phyloP scores from a whole-genome alignment of 2,329 filamentous ascomycete species.

The Trichoderma hamatum region DNA sequence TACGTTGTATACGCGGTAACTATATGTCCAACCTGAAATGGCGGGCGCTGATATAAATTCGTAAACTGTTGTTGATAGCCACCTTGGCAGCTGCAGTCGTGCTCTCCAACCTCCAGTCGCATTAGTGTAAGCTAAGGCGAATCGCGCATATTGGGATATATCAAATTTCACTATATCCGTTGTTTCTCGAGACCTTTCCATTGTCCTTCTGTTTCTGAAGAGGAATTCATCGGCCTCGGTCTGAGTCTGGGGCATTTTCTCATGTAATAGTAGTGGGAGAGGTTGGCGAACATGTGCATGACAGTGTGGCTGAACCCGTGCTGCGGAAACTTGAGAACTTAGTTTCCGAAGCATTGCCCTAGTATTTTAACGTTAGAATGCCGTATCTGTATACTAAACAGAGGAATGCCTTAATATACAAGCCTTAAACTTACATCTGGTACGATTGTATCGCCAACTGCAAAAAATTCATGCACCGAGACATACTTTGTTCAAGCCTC shows the following conservation, averaged over 20 bases:
- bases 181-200: not conserved
- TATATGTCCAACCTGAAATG: conserved; percentile 31
- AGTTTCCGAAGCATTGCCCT: conserved; percentile 30
- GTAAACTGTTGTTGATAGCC: conserved; percentile 31
- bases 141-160: conserved; percentile 27
- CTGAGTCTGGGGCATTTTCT: not conserved
- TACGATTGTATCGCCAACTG: conserved; percentile 30
- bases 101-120: conserved; percentile 32
- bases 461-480: conserved; percentile 29
- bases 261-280: not conserved
- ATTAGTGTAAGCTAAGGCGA: conserved; percentile 22
- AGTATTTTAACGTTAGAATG: not conserved
- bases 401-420: not conserved
- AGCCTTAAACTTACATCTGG: conserved; percentile 29
- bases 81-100: conserved; percentile 32
- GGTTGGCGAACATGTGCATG: conserved; percentile 18
- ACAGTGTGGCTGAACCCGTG: conserved; percentile 22
- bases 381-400: not conserved
- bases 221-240: not conserved
- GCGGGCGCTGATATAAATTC: conserved; percentile 30
- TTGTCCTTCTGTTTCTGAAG: not conserved
- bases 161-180: not conserved
- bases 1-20: conserved; percentile 33
- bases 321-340: conserved; percentile 29
- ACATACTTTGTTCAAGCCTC: conserved; percentile 29